A percentile compares a stretch with the other conserved stretches of the same genome.
These are phyloP conservation scores for Comarum palustre DNA, from an alignment of 306 rosid genomes.

Conservation along the genomic window DNA sequence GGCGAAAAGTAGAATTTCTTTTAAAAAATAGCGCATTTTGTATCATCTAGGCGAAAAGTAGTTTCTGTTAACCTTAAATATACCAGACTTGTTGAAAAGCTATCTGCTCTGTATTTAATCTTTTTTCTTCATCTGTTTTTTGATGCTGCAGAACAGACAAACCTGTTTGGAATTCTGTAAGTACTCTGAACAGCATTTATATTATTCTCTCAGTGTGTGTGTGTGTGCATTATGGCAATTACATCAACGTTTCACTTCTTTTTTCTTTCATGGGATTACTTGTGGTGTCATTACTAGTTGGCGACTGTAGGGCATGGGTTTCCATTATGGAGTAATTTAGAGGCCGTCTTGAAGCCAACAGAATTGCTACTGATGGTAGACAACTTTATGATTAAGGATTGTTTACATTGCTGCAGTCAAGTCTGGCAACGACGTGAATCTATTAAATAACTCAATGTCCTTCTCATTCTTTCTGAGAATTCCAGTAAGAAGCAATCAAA, in stretches of 20 bases:
- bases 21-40: not conserved
- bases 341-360: not conserved
- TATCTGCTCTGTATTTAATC: constrained; percentile 31
- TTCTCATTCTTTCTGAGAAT: not conserved
- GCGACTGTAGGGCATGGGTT: not conserved
- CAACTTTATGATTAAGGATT: not conserved
- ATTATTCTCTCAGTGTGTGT: not conserved
- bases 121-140: constrained; percentile 3
- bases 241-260: not conserved
- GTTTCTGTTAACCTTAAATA: not conserved
- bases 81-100: not conserved
- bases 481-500: not conserved
- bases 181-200: constrained; percentile 35
- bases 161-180: constrained; percentile 90
- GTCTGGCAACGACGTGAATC: not conserved
- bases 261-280: not conserved
- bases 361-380: not conserved
- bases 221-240: not conserved
- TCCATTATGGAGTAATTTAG: not conserved
- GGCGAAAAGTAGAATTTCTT: not conserved
- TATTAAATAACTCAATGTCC: not conserved
- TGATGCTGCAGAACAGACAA: constrained; percentile 70
- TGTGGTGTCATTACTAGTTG: not conserved
- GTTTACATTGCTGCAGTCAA: not conserved
- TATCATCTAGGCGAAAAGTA: not conserved